Conservation (phyloP, 2,329 filamentous ascomycete species). For the Cercospora berteroae region DNA sequence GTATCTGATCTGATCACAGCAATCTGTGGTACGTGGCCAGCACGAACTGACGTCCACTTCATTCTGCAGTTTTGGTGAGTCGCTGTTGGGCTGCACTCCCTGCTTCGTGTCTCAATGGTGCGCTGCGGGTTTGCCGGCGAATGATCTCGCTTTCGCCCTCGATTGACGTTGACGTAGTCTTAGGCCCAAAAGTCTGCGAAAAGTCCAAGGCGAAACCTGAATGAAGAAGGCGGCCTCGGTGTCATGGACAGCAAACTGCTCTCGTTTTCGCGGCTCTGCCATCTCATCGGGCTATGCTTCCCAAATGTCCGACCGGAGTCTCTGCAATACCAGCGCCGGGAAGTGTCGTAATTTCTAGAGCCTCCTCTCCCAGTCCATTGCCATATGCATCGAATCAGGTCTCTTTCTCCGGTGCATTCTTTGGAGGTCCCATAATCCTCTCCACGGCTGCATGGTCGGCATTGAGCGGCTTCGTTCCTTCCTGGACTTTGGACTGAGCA, state of each 20-base stretch:
- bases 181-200: not conserved
- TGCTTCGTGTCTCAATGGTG: not conserved
- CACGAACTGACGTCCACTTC: not conserved
- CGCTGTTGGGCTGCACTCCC: not conserved
- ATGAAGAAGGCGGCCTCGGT: not conserved
- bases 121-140: not conserved
- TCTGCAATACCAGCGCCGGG: not conserved
- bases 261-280: not conserved
- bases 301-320: not conserved
- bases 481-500: slow-evolving; percentile 16
- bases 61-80: not conserved
- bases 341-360: not conserved
- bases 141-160: not conserved
- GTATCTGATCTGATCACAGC: not conserved
- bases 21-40: not conserved
- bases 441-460: slow-evolving; percentile 28
- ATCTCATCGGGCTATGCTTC: not conserved
- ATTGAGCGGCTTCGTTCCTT: slow-evolving; percentile 22
- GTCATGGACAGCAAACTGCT: not conserved
- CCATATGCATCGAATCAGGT: not conserved
- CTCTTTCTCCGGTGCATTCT: slow-evolving; percentile 10
- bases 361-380: not conserved
- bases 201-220: not conserved
- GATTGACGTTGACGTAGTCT: not conserved
- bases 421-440: slow-evolving; percentile 27